Conservation (phyloP, 1,284 basidiomycete species). For the Ustilago vetiveriae region DNA sequence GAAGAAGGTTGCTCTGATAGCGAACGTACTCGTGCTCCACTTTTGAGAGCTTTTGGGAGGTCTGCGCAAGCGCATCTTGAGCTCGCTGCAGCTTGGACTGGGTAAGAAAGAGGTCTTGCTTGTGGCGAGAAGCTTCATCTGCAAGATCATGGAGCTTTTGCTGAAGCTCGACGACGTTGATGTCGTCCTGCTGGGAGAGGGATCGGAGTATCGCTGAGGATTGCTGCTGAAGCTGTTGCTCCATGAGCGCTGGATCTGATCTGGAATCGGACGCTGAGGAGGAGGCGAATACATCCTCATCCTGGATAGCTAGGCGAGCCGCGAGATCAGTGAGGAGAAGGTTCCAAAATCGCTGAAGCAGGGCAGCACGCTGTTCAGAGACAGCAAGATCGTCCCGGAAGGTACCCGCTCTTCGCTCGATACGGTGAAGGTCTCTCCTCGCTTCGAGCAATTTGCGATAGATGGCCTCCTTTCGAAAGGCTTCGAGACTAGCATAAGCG, state of each 20-base stretch:
- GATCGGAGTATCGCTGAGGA: constrained; percentile 28
- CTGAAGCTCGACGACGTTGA: constrained; percentile 32
- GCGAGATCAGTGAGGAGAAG: constrained; percentile 37
- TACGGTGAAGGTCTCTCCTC: constrained; percentile 44
- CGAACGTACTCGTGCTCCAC: constrained; percentile 48
- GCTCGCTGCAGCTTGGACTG: constrained; percentile 46
- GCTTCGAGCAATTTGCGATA: constrained; percentile 60
- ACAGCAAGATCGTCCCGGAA: constrained; percentile 31
- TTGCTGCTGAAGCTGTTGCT: constrained; percentile 37
- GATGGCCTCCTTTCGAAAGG: constrained; percentile 63
- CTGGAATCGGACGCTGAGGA: constrained; percentile 14
- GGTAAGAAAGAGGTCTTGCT: constrained; percentile 47
- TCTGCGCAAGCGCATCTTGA: constrained; percentile 31
- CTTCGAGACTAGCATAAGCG: constrained; percentile 36
- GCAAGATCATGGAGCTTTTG: constrained; percentile 45
- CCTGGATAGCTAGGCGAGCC: constrained; percentile 32
- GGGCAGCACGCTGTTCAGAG: constrained; percentile 37
- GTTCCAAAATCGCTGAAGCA: constrained; percentile 55
- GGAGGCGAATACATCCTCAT: constrained; percentile 25
- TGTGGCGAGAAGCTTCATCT: constrained; percentile 37
- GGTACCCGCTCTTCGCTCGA: constrained; percentile 23
- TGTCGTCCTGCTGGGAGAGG: constrained; percentile 44
- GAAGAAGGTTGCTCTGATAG: constrained; percentile 48
- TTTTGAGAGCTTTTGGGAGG: constrained; percentile 32
- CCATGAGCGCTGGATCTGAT: constrained; percentile 17